Percentiles rank a stretch among this genome's conserved stretches.
Evolutionary conservation across 2,329 filamentous ascomycete species (phyloP).

Genomic region (Fusarium neocosmosporiellum): DNA sequence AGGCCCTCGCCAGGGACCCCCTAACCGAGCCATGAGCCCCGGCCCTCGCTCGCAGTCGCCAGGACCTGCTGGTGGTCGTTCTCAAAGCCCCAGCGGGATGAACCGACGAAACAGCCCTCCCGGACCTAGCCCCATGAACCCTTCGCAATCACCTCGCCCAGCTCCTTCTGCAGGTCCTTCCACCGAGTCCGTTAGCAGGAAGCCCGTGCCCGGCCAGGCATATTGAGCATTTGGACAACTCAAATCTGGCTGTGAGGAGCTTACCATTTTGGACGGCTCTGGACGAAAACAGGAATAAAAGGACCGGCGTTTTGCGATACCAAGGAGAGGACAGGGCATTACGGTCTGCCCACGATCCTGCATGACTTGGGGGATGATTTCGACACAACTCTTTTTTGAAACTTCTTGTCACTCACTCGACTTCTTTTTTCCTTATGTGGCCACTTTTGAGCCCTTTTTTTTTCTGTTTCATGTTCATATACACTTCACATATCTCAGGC

Average conservation of each 20-base stretch:
- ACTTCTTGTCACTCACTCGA: slow-evolving; percentile 42
- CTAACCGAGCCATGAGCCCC: slow-evolving; percentile 55
- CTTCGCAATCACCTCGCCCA: slow-evolving; percentile 47
- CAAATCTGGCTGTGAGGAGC: slow-evolving; percentile 26
- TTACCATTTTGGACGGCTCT: slow-evolving; percentile 24
- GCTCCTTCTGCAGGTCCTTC: slow-evolving; percentile 45
- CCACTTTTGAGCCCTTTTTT: slow-evolving; percentile 25
- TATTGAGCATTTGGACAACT: slow-evolving; percentile 47
- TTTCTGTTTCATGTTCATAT: slow-evolving; percentile 41
- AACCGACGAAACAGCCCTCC: slow-evolving; percentile 56
- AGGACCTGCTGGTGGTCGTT: slow-evolving; percentile 47
- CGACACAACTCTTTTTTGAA: slow-evolving; percentile 20
- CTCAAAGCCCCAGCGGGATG: slow-evolving; percentile 54
- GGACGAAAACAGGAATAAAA: slow-evolving; percentile 40
- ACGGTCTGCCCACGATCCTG: slow-evolving; percentile 39
- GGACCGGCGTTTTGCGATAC: slow-evolving; percentile 47
- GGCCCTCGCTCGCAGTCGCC: slow-evolving; percentile 59
- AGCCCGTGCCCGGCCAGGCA: slow-evolving; percentile 68
- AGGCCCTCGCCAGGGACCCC: slow-evolving; percentile 33
- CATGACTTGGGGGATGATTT: slow-evolving; percentile 41
- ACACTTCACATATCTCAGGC: slow-evolving; percentile 37
- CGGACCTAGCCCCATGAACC: slow-evolving; percentile 61
- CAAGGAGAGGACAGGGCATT: slow-evolving; percentile 37
- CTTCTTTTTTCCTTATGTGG: slow-evolving; percentile 28
- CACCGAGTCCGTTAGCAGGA: slow-evolving; percentile 61